These are phyloP conservation scores for Tulasnella sp. DNA, from an alignment of 768 basidiomycete genomes.

Conservation along the genomic window DNA sequence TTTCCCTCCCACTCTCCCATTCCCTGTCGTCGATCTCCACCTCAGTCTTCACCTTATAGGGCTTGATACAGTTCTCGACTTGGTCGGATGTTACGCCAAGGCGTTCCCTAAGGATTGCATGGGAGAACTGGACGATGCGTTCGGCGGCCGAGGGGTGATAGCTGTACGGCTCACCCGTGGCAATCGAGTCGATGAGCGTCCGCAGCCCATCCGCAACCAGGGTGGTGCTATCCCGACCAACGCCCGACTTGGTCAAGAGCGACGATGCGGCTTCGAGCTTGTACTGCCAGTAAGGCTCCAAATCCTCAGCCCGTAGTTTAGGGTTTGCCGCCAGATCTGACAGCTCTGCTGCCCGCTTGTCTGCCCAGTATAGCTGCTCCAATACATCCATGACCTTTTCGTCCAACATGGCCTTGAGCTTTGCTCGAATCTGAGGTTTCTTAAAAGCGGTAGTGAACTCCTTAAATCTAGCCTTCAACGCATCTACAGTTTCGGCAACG, in stretches of 20 bases:
- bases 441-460: slow-evolving; percentile 75
- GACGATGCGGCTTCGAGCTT: slow-evolving; percentile 92
- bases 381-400: slow-evolving; percentile 96
- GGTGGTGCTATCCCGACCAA: slow-evolving; percentile 87
- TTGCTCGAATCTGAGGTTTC: slow-evolving; percentile 76
- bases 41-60: slow-evolving; percentile 78
- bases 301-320: slow-evolving; percentile 50
- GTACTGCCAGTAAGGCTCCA: slow-evolving; percentile 90
- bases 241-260: slow-evolving; percentile 87
- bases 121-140: slow-evolving; percentile 82
- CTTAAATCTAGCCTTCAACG: slow-evolving; percentile 81
- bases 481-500: slow-evolving; percentile 93
- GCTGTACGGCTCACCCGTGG: slow-evolving; percentile 79
- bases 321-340: slow-evolving; percentile 56
- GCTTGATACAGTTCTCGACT: slow-evolving; percentile 99
- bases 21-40: slow-evolving; percentile 88
- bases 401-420: slow-evolving; percentile 87
- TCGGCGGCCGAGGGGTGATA: slow-evolving; percentile 84
- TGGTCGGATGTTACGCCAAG: slow-evolving; percentile 94
- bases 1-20: slow-evolving; percentile 76
- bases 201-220: slow-evolving; percentile 92
- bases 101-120: slow-evolving; percentile 84
- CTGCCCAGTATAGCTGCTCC: slow-evolving; percentile 94
- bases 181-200: slow-evolving; percentile 80
- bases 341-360: slow-evolving; percentile 73